Conservation (phyloP, 768 basidiomycete genomes). For the Gloeostereum incarnatum region DNA sequence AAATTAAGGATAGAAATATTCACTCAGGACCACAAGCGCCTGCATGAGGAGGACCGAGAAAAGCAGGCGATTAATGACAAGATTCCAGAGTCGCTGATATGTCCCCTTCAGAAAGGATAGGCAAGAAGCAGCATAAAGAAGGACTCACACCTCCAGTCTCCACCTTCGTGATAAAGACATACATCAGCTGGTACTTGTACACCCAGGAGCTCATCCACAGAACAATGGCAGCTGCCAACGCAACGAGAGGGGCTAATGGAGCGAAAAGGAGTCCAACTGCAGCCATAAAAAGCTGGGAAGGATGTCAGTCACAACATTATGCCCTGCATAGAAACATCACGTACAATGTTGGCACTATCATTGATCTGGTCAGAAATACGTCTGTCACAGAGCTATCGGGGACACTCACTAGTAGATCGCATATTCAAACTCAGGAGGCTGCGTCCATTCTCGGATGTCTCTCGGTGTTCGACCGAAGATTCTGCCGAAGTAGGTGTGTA, state of each 20-base stretch:
- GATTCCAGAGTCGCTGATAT: conserved; percentile 81
- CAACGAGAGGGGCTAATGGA: conserved; percentile 87
- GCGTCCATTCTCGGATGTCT: conserved; percentile 84
- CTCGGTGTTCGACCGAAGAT: conserved; percentile 89
- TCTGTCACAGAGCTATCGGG: not conserved
- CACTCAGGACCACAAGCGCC: conserved; percentile 76
- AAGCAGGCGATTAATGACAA: conserved; percentile 84
- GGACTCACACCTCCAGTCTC: conserved; percentile 86
- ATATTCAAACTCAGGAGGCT: conserved; percentile 86
- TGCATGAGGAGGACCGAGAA: conserved; percentile 83
- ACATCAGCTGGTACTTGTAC: conserved; percentile 97
- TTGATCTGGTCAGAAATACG: not conserved
- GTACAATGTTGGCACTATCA: conserved; percentile 4
- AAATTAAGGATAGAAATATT: conserved; percentile 20
- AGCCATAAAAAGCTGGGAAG: conserved; percentile 75
- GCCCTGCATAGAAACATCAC: no score
- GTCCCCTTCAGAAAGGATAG: conserved; percentile 4
- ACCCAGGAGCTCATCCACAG: conserved; percentile 85
- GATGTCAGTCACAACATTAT: no score
- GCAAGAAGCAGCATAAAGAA: conserved; percentile 1
- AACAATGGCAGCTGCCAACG: conserved; percentile 71
- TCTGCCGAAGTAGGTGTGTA: no score
- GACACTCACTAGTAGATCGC: conserved; percentile 68
- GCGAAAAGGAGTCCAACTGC: conserved; percentile 92
- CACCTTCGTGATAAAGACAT: conserved; percentile 80